phyloP scores from a whole-genome alignment of 305 asterid genomes.

The Plantago rigida region DNA sequence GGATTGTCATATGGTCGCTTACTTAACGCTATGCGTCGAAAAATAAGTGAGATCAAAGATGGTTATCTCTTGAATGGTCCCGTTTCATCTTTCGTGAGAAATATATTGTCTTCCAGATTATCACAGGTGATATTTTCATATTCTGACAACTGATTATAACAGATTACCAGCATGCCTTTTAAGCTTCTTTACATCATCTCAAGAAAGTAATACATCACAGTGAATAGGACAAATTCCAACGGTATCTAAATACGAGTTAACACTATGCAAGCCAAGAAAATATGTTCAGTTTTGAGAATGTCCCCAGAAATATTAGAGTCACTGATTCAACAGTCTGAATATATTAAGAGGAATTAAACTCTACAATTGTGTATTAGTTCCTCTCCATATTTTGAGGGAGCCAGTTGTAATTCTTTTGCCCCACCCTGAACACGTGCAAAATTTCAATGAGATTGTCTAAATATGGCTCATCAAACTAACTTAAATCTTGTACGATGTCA shows the following conservation, averaged over 20 bases:
- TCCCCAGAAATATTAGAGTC: too few species aligned
- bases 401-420: neutral
- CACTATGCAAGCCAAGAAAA: neutral
- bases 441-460: neutral
- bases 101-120: slow-evolving; percentile 18
- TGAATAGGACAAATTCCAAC: slow-evolving; percentile 1
- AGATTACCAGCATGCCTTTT: slow-evolving; percentile 11
- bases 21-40: slow-evolving; percentile 36
- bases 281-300: too few species aligned
- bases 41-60: slow-evolving; percentile 27
- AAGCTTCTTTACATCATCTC: neutral
- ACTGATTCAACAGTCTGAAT: too few species aligned
- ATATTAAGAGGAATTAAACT: too few species aligned
- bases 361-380: neutral
- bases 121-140: slow-evolving; percentile 29
- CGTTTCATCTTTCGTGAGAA: slow-evolving; percentile 27
- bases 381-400: neutral
- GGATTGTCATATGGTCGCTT: slow-evolving; percentile 43
- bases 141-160: neutral
- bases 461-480: slow-evolving; percentile 11
- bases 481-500: slow-evolving; percentile 17
- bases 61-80: slow-evolving; percentile 27
- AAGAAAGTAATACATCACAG: slow-evolving; percentile 10
- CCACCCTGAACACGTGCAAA: neutral
- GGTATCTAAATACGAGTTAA: too few species aligned